These are phyloP conservation scores for Monosporascus sp. DNA, from an alignment of 2,329 filamentous ascomycete genomes.

Conservation along the genomic window DNA sequence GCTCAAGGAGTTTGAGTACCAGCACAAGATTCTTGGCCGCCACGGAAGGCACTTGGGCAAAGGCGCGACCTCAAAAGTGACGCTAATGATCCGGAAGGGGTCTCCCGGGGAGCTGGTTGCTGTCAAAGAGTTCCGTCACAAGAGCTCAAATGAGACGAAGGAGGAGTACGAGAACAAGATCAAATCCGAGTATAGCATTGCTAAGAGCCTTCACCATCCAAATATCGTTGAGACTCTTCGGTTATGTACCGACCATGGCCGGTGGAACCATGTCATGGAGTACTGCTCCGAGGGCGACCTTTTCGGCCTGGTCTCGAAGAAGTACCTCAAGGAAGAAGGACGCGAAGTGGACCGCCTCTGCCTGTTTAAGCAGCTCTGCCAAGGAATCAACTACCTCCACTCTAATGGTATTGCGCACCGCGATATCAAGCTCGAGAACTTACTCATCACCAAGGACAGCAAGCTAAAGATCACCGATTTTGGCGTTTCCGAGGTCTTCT, in stretches of 20 bases:
- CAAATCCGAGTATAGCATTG: constrained; percentile 85
- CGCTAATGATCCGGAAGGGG: constrained; percentile 69
- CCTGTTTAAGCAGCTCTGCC: constrained; percentile 83
- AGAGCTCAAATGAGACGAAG: constrained; percentile 61
- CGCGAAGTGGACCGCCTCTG: constrained; percentile 67
- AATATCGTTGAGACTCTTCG: constrained; percentile 80
- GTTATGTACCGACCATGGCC: constrained; percentile 66
- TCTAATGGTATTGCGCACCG: constrained; percentile 81
- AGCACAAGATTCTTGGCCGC: constrained; percentile 64
- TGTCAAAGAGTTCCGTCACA: constrained; percentile 80
- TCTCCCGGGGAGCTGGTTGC: constrained; percentile 64
- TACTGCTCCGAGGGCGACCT: constrained; percentile 81
- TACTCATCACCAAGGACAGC: constrained; percentile 72
- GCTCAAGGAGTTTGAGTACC: constrained; percentile 63
- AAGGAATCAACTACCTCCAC: constrained; percentile 78
- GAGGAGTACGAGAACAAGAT: constrained; percentile 82
- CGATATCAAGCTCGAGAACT: constrained; percentile 85
- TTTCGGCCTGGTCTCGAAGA: constrained; percentile 66
- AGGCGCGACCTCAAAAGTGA: constrained; percentile 77
- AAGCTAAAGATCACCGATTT: constrained; percentile 90
- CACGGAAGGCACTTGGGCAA: constrained; percentile 73
- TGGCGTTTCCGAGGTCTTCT: constrained; percentile 82
- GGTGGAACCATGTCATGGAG: constrained; percentile 92
- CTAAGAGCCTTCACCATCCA: constrained; percentile 77
- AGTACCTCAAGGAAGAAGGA: constrained; percentile 59